phyloP scores from a whole-genome alignment of 495 filamentous ascomycete species.

The Ascodesmis nigricans region DNA sequence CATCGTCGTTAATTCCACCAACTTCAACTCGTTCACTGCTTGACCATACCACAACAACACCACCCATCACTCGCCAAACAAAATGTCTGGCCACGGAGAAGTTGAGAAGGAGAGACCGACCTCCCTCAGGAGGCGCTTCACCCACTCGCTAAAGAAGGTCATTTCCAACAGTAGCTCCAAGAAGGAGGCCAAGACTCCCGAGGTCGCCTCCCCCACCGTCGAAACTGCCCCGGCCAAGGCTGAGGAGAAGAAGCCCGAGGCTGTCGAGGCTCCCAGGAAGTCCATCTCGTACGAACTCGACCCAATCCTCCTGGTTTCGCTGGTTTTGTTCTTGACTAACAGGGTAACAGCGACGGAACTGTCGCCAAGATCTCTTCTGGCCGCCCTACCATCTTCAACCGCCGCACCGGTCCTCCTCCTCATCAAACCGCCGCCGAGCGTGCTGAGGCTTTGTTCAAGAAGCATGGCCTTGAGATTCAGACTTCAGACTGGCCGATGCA shows the following conservation, averaged over 20 bases:
- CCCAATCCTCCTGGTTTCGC: too few species aligned
- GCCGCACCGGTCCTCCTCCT: constrained; percentile 10
- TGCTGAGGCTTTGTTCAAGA: constrained; percentile 21
- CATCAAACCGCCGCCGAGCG: constrained; percentile 15
- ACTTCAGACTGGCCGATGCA: constrained; percentile 15
- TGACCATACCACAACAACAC: too few species aligned
- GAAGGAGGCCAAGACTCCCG: too few species aligned
- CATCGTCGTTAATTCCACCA: too few species aligned
- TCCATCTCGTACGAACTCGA: too few species aligned
- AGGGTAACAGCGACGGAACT: too few species aligned
- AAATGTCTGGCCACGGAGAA: constrained; percentile 12
- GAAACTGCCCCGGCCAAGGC: constrained; percentile 3
- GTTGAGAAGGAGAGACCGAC: constrained; percentile 11
- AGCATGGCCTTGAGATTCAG: constrained; percentile 19
- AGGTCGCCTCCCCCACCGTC: too few species aligned
- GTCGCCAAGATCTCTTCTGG: too few species aligned
- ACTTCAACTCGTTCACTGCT: too few species aligned
- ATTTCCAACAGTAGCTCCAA: constrained; percentile 15
- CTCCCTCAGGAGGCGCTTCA: constrained; percentile 14
- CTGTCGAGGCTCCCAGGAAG: too few species aligned
- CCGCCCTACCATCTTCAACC: constrained; percentile 7
- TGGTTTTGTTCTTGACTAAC: too few species aligned
- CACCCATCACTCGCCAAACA: neutral
- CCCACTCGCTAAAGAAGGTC: constrained; percentile 17
- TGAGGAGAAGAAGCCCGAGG: constrained; percentile 3